Percentiles rank a stretch among this genome's conserved stretches.
Evolutionary conservation across 164 flowering plant species (phyloP).

Genomic region (Liriodendron chinense): DNA sequence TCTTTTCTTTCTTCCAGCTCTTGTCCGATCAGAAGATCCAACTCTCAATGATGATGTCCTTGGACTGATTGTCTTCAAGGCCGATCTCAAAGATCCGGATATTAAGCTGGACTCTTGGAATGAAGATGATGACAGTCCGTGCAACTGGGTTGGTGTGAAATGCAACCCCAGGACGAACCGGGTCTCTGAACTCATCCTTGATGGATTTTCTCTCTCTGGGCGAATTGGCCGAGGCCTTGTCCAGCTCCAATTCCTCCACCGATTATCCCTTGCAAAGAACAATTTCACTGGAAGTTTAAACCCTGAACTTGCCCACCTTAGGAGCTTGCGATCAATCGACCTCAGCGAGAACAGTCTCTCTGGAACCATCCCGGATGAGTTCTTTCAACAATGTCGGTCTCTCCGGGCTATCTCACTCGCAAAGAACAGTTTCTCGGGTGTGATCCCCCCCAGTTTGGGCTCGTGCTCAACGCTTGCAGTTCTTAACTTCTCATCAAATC

Average conservation of each 20-base stretch:
- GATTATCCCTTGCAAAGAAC: constrained; percentile 67
- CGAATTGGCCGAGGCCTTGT: constrained; percentile 67
- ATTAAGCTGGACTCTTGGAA: constrained; percentile 67
- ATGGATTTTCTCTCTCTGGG: constrained; percentile 75
- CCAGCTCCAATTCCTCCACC: constrained; percentile 53
- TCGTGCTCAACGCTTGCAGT: constrained; percentile 58
- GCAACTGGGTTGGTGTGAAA: constrained; percentile 68
- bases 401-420: constrained; percentile 64
- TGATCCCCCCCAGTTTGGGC: constrained; percentile 59
- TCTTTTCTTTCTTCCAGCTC: constrained; percentile 7
- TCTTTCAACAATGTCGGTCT: constrained; percentile 74
- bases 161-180: constrained; percentile 75
- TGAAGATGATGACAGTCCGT: constrained; percentile 73
- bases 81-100: constrained; percentile 68
- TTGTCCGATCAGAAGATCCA: constrained; percentile 46
- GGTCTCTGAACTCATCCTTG: constrained; percentile 71
- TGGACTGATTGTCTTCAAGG: constrained; percentile 87
- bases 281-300: constrained; percentile 63
- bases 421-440: constrained; percentile 57
- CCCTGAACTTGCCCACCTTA: constrained; percentile 48
- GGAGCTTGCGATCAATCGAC: constrained; percentile 51
- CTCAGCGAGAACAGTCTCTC: constrained; percentile 66
- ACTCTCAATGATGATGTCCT: constrained; percentile 77
- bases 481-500: constrained; percentile 68
- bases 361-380: constrained; percentile 67